Evolutionary conservation across 1,284 basidiomycete genomes (phyloP).

Genomic region (Melampsora americana): DNA sequence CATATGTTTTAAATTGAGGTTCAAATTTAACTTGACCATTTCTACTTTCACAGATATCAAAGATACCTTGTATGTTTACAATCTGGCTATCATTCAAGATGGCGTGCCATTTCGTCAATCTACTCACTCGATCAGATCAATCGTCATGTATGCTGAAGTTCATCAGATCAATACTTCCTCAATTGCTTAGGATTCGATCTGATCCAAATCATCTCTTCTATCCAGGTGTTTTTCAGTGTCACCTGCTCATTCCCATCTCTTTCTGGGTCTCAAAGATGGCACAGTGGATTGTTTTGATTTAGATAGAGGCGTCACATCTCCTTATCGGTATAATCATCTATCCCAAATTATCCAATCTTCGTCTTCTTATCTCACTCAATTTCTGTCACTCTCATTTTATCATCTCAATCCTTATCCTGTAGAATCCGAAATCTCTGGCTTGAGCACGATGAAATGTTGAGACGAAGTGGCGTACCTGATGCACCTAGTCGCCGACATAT

Average conservation of each 20-base stretch:
- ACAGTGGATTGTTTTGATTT: slow-evolving; percentile 56
- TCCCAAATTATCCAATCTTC: background rate
- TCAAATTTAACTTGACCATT: background rate
- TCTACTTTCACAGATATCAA: slow-evolving; percentile 60
- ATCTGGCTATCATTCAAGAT: slow-evolving; percentile 60
- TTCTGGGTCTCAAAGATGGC: slow-evolving; percentile 57
- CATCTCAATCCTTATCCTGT: background rate
- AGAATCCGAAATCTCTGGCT: slow-evolving; percentile 71
- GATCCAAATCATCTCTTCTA: slow-evolving; percentile 44
- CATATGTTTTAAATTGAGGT: background rate
- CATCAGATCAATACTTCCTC: slow-evolving; percentile 43
- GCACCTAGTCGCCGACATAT: slow-evolving; percentile 57
- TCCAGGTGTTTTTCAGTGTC: slow-evolving; percentile 64
- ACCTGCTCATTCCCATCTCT: slow-evolving; percentile 71
- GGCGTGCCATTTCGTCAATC: slow-evolving; percentile 62
- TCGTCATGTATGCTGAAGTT: slow-evolving; percentile 57
- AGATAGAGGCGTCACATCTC: slow-evolving; percentile 51
- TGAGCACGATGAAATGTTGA: slow-evolving; percentile 67
- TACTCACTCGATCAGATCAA: slow-evolving; percentile 60
- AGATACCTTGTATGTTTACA: slow-evolving; percentile 67
- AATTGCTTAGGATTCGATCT: background rate
- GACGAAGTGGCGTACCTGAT: slow-evolving; percentile 62
- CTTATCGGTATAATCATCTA: slow-evolving; percentile 47
- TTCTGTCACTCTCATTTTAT: background rate
- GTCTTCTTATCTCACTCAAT: background rate